Percentiles rank a stretch among this genome's conserved stretches.
Evolutionary conservation across 805 yeast genomes (phyloP).

Genomic region (Huiozyma sinensis): DNA sequence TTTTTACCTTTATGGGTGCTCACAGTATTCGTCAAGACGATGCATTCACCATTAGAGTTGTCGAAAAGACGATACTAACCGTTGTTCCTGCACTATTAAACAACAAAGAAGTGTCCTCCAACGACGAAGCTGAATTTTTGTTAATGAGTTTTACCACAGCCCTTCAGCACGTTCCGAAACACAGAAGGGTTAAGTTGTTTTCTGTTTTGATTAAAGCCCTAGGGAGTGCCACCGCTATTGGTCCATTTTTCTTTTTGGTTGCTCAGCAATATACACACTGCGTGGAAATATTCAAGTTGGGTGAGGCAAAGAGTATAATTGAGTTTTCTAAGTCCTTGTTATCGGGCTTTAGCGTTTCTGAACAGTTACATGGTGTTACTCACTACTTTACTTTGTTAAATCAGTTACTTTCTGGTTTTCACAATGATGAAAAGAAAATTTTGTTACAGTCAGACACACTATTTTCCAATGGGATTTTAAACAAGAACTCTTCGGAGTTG

Average conservation of each 20-base stretch:
- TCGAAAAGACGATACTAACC: constrained; percentile 79
- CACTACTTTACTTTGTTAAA: constrained; percentile 36
- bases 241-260: constrained; percentile 62
- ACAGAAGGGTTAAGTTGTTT: constrained; percentile 80
- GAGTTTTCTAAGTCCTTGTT: constrained; percentile 67
- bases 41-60: constrained; percentile 84
- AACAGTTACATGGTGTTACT: constrained; percentile 49
- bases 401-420: constrained; percentile 29
- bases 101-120: constrained; percentile 30
- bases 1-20: constrained; percentile 98
- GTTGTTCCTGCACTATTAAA: constrained; percentile 84
- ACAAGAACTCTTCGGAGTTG: constrained; percentile 40
- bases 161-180: constrained; percentile 90
- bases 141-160: constrained; percentile 89
- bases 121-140: constrained; percentile 70
- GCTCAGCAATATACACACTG: constrained; percentile 66
- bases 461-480: constrained; percentile 50
- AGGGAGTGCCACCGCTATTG: constrained; percentile 56
- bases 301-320: constrained; percentile 55
- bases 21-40: constrained; percentile 95
- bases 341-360: constrained; percentile 54
- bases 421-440: constrained; percentile 30
- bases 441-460: constrained; percentile 43
- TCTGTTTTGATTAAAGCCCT: constrained; percentile 68
- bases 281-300: constrained; percentile 42